Evolutionary conservation across 768 basidiomycete genomes (phyloP), one percentile per base, ranked within the genome.

Genomic region (Tricholoma sp.): DNA sequence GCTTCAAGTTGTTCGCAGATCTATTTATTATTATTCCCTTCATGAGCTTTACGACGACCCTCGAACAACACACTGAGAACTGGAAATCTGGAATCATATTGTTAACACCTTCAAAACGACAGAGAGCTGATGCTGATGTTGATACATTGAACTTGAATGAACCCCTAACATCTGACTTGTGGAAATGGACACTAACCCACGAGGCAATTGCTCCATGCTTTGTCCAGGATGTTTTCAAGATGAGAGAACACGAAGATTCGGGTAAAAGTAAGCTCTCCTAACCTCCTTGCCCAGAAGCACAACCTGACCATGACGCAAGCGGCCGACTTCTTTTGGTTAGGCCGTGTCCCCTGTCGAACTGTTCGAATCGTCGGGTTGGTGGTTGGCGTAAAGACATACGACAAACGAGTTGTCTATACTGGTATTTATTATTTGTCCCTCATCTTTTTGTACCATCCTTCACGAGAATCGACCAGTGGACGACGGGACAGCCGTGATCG

Each of bases 401-500:
- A 90, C 61, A 78, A 74, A 59, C 79, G 81, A 35, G 72, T 83
- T 14, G 62, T 84, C 1, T 90, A 90, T 66, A 77, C 79, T 0
- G 63, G 89, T 87, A 60, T 61, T 78, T 61, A 27, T 35, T 37
- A 24, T 19, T 56, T 21, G 2, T 16, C 32, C 37, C 19, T 57
- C 39, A 19, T 31, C 8, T 24, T 35, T 39, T 35, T 39, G 12
- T 16, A 52, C 24, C 56, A 32, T 9, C 50, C 39, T 41, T 31
- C 55, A 57, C 4, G n/a, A 14, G 1, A 4, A 31, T 18, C n/a
- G 5, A 50, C 19, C 52, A 91, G 88, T 91, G 57, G 90, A 92
- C 64, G 90, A 92, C 62, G 88, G 89, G 5, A 87, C 88, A 1
- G 83, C 74, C 27, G 83, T 86, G 3, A 76, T 92, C 22, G 89